A percentile compares a stretch with the other conserved stretches of the same genome.
Evolutionary conservation across 2,329 filamentous ascomycete genomes (phyloP).

Genomic region (Diaporthe citriasiana): DNA sequence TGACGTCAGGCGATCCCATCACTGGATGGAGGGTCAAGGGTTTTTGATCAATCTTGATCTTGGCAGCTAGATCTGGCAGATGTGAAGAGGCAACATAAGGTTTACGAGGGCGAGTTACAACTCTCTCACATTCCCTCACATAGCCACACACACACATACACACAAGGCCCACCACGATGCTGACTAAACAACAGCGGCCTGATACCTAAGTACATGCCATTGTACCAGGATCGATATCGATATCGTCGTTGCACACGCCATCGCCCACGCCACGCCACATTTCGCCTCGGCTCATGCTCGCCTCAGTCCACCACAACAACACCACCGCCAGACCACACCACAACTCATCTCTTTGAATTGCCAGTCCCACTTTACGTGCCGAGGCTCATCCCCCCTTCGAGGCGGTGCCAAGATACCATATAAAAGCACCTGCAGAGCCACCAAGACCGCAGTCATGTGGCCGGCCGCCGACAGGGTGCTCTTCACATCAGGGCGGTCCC

Average conservation of each 20-base stretch:
- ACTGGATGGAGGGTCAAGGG: not conserved
- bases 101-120: not conserved
- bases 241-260: not conserved
- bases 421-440: not conserved
- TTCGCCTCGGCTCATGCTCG: not conserved
- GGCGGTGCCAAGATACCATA: not conserved
- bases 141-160: too few relatives aligned
- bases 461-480: slow-evolving; percentile 10
- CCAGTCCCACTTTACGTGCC: not conserved
- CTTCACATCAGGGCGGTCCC: slow-evolving; percentile 20
- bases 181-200: not conserved
- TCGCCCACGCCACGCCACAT: slow-evolving; percentile 11
- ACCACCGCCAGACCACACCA: slow-evolving; percentile 14
- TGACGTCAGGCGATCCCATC: slow-evolving; percentile 27
- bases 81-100: not conserved
- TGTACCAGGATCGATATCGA: not conserved
- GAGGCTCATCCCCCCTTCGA: not conserved
- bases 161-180: not conserved
- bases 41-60: not conserved
- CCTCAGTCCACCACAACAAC: slow-evolving; percentile 1
- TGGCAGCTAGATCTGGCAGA: slow-evolving; percentile 9
- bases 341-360: not conserved
- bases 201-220: too few relatives aligned
- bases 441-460: slow-evolving; percentile 30
- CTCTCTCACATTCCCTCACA: not conserved